Percentiles rank a stretch among this genome's conserved stretches.
phyloP scores from a whole-genome alignment of 1,139 yeast genomes.

The Geotrichum reessii region DNA sequence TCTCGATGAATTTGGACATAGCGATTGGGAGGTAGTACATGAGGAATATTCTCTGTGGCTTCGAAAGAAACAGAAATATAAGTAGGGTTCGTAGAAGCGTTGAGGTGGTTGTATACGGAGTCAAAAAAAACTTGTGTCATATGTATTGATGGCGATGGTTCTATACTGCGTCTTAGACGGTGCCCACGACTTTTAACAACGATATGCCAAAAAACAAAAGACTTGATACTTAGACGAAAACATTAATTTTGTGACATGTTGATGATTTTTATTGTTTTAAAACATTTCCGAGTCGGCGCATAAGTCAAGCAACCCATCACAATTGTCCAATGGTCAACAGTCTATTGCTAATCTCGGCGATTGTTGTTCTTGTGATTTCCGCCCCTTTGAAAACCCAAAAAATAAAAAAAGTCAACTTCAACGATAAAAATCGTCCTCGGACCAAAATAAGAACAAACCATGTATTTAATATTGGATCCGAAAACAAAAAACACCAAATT shows the following conservation, averaged over 20 bases:
- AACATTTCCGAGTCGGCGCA: neutral
- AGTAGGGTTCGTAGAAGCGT: neutral
- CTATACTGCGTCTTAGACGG: neutral
- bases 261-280: neutral
- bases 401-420: neutral
- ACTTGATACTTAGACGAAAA: neutral
- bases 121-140: neutral
- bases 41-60: neutral
- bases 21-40: neutral
- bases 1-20: conserved; percentile 10
- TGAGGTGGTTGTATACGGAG: neutral
- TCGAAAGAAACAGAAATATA: neutral
- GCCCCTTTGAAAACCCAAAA: neutral
- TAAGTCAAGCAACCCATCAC: neutral
- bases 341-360: neutral
- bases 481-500: too few relatives aligned
- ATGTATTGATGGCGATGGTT: neutral
- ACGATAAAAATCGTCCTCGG: too few relatives aligned
- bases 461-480: too few relatives aligned
- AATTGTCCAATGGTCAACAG: neutral
- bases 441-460: too few relatives aligned
- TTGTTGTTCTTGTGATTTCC: neutral
- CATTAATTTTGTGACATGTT: neutral
- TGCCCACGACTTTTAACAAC: too few relatives aligned
- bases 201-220: neutral